Base-by-base conservation (phyloP, 257 asterid genomes). In the Ballota nigra region DNA sequence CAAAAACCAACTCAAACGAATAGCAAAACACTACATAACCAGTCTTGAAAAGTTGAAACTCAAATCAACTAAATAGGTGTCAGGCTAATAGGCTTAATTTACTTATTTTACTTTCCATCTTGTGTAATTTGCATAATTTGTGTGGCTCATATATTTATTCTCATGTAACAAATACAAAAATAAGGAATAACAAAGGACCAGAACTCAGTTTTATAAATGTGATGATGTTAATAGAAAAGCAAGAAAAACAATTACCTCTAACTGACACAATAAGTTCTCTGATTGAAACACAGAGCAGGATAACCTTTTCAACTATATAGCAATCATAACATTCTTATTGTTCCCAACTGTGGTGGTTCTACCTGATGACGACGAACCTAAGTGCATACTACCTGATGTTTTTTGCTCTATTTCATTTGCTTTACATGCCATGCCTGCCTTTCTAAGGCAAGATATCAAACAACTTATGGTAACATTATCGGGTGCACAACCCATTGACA, bases 361-460 rank as follows among this genome's bases (percentile, higher is more conserved):
- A 73, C 79, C 67, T 24, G 81, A 67, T 38, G 85, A 75, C 28
- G 86, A 71, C 31, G 62, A 81, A 66, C 80, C 81, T 23, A 58
- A 16, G 18, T 60, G 80, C 68, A 71, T 52, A 49, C 67, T 36
- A 68, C 65, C 66, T 65, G 76, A 78, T 22, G 84, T 83, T 43
- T 58, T 72, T 62, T 76, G 77, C 86, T 85, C 86, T 83, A 93
- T 73, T 77, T 82, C 85, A 78, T 81, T 75, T 8, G 97, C 96
- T 83, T 91, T 92, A 64, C 33, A 79, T 15, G 82, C 83, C 98
- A 91, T 89, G 72, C 97, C 96, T 15, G 96, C 96, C 81, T 93
- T 93, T 76, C 87, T 76, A 67, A 93, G 98, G 83, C 94, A 80
- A 59, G 89, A 79, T 24, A 82, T 45, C 77, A 87, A 79, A 78